Evolutionary conservation across 306 rosid species (phyloP), one percentile per base, ranked within the genome.

Genomic region (Casuarina equisetifolia): DNA sequence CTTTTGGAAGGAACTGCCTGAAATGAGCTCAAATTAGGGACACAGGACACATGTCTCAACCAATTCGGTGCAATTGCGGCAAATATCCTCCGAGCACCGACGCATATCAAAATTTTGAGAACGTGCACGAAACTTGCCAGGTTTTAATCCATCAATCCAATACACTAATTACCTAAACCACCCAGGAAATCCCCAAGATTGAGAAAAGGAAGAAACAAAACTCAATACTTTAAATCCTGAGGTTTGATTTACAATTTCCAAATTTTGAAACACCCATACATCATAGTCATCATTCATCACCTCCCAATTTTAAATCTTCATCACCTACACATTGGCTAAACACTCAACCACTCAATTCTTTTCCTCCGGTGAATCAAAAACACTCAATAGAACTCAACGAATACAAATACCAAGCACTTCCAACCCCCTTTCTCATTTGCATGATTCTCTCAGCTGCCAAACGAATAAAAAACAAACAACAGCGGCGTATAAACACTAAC

Each of bases 401-500:
- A 42, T 8, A 4, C 4, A 5, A 35, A 36, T 35, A 12, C n/a
- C 43, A 62, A 64, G 8, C 67, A 59, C 15, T 4, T 5, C n/a
- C 15, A n/a, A 52, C 7, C 7, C 1, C 15, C 58, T 48, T 20
- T 32, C 38, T 58, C 25, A 9, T 62, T 59, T 9, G 20, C 32
- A 12, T 32, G n/a, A 48, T 10, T 35, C 52, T 43, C 15, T 48
- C 71, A 67, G 38, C 9, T 32, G 36, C 75, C 20, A 57, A 40
- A 15, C 7, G 71, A 39, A 61, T 35, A 9, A 45, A 17, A 32
- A 2, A 1, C 5, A 45, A 48, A 35, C 25, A 43, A 20, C 0
- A 8, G 53, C 9, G 20, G 43, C 61, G 40, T n/a, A 70, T 38
- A 10, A 77, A 9, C 64, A 63, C 87, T 11, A 71, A 93, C 98